A percentile compares a stretch with the other conserved stretches of the same genome.
Evolutionary conservation across 306 rosid species (phyloP).

Genomic region (Citrullus mucosospermus): DNA sequence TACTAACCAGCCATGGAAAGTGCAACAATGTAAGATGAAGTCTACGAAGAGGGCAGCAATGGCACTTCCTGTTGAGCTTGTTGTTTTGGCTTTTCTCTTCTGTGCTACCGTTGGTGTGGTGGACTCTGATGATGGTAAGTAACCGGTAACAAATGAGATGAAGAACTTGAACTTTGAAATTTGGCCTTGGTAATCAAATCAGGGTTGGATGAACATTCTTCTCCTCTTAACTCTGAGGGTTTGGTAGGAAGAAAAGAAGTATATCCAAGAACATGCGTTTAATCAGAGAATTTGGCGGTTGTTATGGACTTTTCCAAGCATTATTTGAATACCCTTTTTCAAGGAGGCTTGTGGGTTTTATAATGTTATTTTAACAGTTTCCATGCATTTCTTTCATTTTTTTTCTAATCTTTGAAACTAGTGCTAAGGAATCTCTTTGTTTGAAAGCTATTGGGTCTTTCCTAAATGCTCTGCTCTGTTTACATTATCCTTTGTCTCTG

Average conservation of each 20-base stretch:
- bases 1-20: neutral
- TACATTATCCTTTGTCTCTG: neutral
- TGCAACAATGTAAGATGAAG: neutral
- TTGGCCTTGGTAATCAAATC: too few species aligned
- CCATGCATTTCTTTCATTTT: neutral
- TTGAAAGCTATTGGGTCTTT: neutral
- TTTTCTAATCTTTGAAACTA: neutral
- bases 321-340: neutral
- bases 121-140: constrained; percentile 79
- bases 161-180: neutral
- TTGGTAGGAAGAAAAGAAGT: neutral
- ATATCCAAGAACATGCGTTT: neutral
- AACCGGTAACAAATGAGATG: neutral
- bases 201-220: neutral
- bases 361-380: neutral
- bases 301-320: neutral
- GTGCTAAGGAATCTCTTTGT: neutral
- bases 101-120: constrained; percentile 31
- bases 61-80: constrained; percentile 42
- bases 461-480: neutral
- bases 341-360: neutral
- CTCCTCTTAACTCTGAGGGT: neutral
- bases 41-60: constrained; percentile 14
- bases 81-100: constrained; percentile 34
- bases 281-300: neutral